These are phyloP conservation scores for Neonectria neomacrospora DNA, from an alignment of 2,329 filamentous ascomycete species.

Conservation along the genomic window DNA sequence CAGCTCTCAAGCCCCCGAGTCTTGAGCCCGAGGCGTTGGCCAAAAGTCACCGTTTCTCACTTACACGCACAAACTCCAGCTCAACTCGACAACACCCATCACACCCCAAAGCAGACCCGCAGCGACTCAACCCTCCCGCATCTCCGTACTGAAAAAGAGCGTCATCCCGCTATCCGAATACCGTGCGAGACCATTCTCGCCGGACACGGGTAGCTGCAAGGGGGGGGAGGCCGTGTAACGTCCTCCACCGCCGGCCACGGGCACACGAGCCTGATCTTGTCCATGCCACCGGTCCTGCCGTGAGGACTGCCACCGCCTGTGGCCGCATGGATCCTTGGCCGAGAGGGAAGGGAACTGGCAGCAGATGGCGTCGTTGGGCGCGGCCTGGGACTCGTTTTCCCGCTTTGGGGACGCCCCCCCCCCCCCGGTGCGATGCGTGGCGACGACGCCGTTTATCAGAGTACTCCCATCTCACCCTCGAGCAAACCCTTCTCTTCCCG, in stretches of 20 bases:
- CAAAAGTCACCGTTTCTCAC: neutral
- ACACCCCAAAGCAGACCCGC: neutral
- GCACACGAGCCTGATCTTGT: constrained; percentile 41
- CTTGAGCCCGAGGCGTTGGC: neutral
- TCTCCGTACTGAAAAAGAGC: neutral
- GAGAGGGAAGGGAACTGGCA: constrained; percentile 1
- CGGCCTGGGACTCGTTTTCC: constrained; percentile 4
- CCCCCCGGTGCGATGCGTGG: neutral
- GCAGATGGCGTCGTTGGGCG: constrained; percentile 1
- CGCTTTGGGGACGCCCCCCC: neutral
- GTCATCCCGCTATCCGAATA: constrained; percentile 10
- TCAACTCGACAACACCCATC: neutral
- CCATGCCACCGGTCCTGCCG: constrained; percentile 40
- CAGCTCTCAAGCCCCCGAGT: constrained; percentile 2
- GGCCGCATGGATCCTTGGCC: constrained; percentile 7
- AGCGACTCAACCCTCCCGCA: neutral
- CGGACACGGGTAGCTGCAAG: constrained; percentile 49
- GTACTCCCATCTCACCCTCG: constrained; percentile 18
- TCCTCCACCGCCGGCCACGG: constrained; percentile 28
- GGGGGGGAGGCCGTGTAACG: constrained; percentile 45
- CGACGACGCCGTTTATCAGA: constrained; percentile 27
- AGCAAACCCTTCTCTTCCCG: constrained; percentile 17
- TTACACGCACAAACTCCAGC: neutral
- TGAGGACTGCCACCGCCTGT: constrained; percentile 37
- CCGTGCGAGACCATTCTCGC: constrained; percentile 53